Conservation (phyloP, 768 basidiomycete species). For the Lyophyllum atratum region DNA sequence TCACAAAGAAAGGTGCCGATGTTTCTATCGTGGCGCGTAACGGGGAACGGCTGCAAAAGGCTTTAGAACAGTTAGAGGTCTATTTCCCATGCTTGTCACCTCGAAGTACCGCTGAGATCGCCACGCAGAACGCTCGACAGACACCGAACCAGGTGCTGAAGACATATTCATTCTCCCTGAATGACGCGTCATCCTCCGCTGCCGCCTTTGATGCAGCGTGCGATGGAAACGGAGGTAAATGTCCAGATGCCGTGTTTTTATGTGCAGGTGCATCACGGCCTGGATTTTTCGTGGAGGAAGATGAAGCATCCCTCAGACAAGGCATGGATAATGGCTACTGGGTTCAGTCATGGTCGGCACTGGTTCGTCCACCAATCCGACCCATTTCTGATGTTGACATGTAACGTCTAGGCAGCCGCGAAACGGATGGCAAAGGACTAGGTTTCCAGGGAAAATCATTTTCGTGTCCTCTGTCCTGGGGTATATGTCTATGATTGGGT, state of each 20-base stretch:
- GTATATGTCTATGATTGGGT: conserved; percentile 79
- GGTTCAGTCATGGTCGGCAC: conserved; percentile 58
- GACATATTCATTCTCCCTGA: conserved; percentile 67
- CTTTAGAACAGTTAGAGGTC: conserved; percentile 69
- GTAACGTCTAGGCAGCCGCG: conserved; percentile 58
- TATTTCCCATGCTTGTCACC: conserved; percentile 42
- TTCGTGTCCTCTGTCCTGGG: conserved; percentile 80
- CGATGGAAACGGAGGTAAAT: conserved; percentile 49
- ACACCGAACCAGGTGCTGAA: conserved; percentile 62
- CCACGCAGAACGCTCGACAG: conserved; percentile 50
- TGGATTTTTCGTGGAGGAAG: conserved; percentile 73
- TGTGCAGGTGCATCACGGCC: conserved; percentile 80
- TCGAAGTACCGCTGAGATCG: background rate
- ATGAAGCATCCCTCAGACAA: conserved; percentile 52
- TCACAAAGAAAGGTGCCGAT: conserved; percentile 72
- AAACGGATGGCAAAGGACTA: conserved; percentile 63
- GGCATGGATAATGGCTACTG: conserved; percentile 49
- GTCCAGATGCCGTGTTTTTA: conserved; percentile 76
- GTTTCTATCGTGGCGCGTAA: conserved; percentile 87
- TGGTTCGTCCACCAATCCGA: conserved; percentile 54
- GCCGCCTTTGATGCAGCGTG: conserved; percentile 67
- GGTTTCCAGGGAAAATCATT: conserved; percentile 66
- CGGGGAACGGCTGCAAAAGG: conserved; percentile 61
- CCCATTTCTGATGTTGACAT: conserved; percentile 33
- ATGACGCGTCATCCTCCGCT: conserved; percentile 49